Conservation (phyloP, 1,139 yeast genomes). For the Pichia sp. region DNA sequence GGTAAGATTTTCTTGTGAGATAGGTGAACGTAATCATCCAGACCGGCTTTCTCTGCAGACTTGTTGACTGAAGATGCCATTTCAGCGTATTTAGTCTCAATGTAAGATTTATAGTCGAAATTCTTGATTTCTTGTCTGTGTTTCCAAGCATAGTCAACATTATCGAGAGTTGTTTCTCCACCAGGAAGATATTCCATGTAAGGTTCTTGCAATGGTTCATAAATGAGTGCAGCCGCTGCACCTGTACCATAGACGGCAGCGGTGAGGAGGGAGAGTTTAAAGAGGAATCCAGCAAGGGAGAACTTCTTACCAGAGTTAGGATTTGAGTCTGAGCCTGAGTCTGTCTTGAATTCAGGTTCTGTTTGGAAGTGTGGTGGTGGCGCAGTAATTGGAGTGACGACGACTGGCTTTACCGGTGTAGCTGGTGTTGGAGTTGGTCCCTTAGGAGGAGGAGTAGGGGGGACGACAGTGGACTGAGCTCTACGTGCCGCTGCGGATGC, state of each 20-base stretch:
- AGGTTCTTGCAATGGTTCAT: conserved; percentile 37
- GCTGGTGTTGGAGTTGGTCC: too few species aligned
- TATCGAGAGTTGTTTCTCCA: conserved; percentile 45
- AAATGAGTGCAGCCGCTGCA: conserved; percentile 35
- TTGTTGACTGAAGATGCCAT: conserved; percentile 24
- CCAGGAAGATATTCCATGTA: conserved; percentile 57
- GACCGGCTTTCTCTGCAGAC: conserved; percentile 31
- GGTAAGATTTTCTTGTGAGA: too few species aligned
- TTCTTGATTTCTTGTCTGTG: conserved; percentile 29
- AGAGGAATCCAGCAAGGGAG: conserved; percentile 23
- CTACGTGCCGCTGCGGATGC: too few species aligned
- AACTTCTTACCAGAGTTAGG: conserved; percentile 14
- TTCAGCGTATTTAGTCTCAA: conserved; percentile 7
- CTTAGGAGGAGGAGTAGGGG: too few species aligned
- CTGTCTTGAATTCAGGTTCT: too few species aligned
- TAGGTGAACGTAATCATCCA: conserved; percentile 36
- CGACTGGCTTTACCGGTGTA: too few species aligned
- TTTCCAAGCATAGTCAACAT: conserved; percentile 37
- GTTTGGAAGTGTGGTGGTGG: too few species aligned
- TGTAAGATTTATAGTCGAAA: conserved; percentile 16
- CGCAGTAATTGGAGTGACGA: too few species aligned
- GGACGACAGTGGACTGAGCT: too few species aligned
- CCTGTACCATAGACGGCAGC: conserved; percentile 37
- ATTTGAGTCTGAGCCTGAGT: too few species aligned
- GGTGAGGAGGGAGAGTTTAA: conserved; percentile 31